Conservation (phyloP, 1,284 basidiomycete species). For the Trichosporon asahii region DNA sequence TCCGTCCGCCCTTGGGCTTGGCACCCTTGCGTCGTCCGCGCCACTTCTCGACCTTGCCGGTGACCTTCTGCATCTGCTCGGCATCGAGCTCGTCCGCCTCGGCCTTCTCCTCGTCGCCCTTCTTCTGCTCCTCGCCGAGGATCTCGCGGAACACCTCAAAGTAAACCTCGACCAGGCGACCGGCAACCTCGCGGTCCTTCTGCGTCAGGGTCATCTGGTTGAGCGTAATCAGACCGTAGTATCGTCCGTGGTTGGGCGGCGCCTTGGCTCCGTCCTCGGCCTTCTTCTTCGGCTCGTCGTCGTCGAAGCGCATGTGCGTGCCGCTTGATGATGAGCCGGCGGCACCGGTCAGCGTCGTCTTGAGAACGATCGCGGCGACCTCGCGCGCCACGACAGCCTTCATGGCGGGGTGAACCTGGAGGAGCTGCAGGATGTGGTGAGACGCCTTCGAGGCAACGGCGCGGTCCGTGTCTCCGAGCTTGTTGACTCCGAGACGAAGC, state of each 20-base stretch:
- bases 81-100: constrained; percentile 50
- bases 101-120: constrained; percentile 46
- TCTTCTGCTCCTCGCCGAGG: constrained; percentile 58
- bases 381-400: constrained; percentile 86
- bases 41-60: constrained; percentile 53
- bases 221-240: constrained; percentile 88
- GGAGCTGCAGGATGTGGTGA: constrained; percentile 80
- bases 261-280: constrained; percentile 39
- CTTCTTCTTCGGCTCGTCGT: constrained; percentile 42
- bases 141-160: constrained; percentile 93
- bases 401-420: constrained; percentile 92
- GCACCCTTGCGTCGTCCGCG: constrained; percentile 49
- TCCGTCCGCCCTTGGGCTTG: constrained; percentile 45
- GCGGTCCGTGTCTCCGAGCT: constrained; percentile 88
- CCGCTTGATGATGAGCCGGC: constrained; percentile 46
- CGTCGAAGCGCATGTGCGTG: constrained; percentile 52
- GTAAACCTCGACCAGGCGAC: constrained; percentile 82
- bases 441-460: constrained; percentile 85
- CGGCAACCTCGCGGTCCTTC: constrained; percentile 72
- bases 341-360: constrained; percentile 56
- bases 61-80: constrained; percentile 46
- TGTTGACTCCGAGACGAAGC: constrained; percentile 87
- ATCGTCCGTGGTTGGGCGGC: constrained; percentile 67
- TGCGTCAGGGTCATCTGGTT: constrained; percentile 85
- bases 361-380: constrained; percentile 73